Base-by-base conservation (phyloP, 2,329 filamentous ascomycete species). In the Colletotrichum magnum region DNA sequence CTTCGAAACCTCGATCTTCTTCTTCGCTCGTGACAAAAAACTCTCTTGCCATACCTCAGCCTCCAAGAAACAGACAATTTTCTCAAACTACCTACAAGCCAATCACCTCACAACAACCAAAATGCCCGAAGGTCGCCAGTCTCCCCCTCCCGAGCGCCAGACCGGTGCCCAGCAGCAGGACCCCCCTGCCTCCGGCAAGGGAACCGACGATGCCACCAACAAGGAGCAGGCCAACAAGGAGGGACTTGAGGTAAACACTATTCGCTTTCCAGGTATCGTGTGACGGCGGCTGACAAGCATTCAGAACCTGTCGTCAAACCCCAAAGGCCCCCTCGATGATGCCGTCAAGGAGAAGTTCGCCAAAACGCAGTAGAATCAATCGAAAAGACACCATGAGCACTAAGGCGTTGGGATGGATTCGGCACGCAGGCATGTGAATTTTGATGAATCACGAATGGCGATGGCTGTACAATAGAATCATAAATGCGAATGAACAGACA, bases 101-200 rank as follows among this genome's bases (percentile, higher is more conserved):
- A 24, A 5, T 18, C 24, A 57, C 18, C 51, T 70, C 60, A 59
- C 58, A 69, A 58, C 69, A 73, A 74, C 73, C 78, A 90, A 72
- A 76, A 94, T 94, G 92, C 90, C 92, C 77, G 81, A 88, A 81
- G 92, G 93, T 79, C 90, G 91, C 77, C 88, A 97, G 82, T 97
- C 94, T 39, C 94, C 94, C 71, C 83, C 90, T 60, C 93, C 93
- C 32, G 90, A 93, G 83, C 78, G 79, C 73, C 93, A 94, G 81
- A 83, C 85, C 45, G 90, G 88, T 69, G 81, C 84, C 64, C 93
- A 96, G 83, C 81, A 89, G 68, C 82, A 88, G 72, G 88, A 88
- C 7, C 77, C 87, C 13, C 85, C 89, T 2, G 88, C 80, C n/a
- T 82, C 84, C 0, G 88, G 89, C 65, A 85, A 90, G 74, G 87